Percentiles rank a stretch among this genome's conserved stretches.
Conservation (phyloP, 805 yeast genomes). For the Candida sonorensis region DNA sequence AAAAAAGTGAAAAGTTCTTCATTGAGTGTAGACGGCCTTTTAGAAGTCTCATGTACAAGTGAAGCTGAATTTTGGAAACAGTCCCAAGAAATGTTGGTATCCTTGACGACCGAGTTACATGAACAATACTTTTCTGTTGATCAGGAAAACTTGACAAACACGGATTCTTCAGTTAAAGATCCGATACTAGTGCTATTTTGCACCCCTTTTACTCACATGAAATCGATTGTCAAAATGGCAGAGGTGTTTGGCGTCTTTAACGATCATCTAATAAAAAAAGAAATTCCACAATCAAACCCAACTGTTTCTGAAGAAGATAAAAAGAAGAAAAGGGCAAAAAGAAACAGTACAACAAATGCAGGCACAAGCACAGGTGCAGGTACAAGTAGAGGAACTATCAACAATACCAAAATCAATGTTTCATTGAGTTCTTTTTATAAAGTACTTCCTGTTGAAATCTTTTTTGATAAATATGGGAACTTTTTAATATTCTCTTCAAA, state of each 20-base stretch:
- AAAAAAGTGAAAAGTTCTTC: conserved; percentile 6
- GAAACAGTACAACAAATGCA: conserved; percentile 1
- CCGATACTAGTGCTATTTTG: conserved; percentile 49
- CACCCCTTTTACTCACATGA: conserved; percentile 34
- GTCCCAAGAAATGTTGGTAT: conserved; percentile 8
- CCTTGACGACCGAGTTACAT: conserved; percentile 10
- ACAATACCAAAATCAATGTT: conserved; percentile 3
- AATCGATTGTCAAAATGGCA: conserved; percentile 41
- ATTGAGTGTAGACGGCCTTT: too few species aligned
- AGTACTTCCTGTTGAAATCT: conserved; percentile 33
- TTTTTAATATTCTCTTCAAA: conserved; percentile 26
- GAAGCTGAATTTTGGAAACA: conserved; percentile 24
- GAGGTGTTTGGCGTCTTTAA: conserved; percentile 42
- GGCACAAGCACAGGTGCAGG: too few species aligned
- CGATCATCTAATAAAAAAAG: conserved; percentile 20
- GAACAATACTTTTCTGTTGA: conserved; percentile 6
- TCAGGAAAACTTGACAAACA: conserved; percentile 2
- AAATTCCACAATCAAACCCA: conserved; percentile 9
- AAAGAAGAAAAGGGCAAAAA: conserved; percentile 21
- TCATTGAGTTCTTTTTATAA: conserved; percentile 27
- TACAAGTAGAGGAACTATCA: too few species aligned
- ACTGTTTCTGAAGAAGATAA: conserved; percentile 14
- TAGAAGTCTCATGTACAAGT: conserved; percentile 15
- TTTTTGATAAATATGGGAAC: conserved; percentile 30
- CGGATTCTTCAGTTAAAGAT: too few species aligned